Conservation (phyloP, 2,329 filamentous ascomycete genomes). For the Cryphonectria nitschkei region DNA sequence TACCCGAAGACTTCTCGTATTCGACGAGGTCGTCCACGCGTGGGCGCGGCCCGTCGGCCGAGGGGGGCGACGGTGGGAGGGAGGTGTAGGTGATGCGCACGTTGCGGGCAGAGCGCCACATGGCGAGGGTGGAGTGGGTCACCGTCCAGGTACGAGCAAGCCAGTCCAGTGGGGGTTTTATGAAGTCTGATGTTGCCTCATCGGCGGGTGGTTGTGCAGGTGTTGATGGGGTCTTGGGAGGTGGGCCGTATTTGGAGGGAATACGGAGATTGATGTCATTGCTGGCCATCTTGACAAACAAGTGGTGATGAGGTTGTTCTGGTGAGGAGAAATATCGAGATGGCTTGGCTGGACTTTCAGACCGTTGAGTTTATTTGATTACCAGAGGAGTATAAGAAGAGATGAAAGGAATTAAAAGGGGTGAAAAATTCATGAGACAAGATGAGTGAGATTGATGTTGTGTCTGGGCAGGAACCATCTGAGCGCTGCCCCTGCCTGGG, state of each 20-base stretch:
- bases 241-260: slow-evolving; percentile 53
- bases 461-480: background rate
- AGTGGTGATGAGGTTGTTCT: background rate
- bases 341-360: background rate
- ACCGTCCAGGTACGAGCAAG: slow-evolving; percentile 72
- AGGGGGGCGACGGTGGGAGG: slow-evolving; percentile 41
- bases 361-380: background rate
- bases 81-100: slow-evolving; percentile 76
- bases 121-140: slow-evolving; percentile 74
- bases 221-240: slow-evolving; percentile 32
- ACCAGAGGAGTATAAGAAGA: background rate
- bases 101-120: slow-evolving; percentile 82
- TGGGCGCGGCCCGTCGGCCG: slow-evolving; percentile 30
- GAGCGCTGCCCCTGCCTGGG: slow-evolving; percentile 2
- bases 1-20: slow-evolving; percentile 60
- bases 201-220: slow-evolving; percentile 32
- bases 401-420: background rate
- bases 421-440: background rate
- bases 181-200: slow-evolving; percentile 36
- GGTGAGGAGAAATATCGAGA: background rate
- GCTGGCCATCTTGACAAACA: slow-evolving; percentile 14
- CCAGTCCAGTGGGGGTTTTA: slow-evolving; percentile 58
- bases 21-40: slow-evolving; percentile 74
- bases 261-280: slow-evolving; percentile 43
- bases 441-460: background rate